These are phyloP conservation scores for Auriculariales sp. DNA, from an alignment of 768 basidiomycete species.

Conservation along the genomic window DNA sequence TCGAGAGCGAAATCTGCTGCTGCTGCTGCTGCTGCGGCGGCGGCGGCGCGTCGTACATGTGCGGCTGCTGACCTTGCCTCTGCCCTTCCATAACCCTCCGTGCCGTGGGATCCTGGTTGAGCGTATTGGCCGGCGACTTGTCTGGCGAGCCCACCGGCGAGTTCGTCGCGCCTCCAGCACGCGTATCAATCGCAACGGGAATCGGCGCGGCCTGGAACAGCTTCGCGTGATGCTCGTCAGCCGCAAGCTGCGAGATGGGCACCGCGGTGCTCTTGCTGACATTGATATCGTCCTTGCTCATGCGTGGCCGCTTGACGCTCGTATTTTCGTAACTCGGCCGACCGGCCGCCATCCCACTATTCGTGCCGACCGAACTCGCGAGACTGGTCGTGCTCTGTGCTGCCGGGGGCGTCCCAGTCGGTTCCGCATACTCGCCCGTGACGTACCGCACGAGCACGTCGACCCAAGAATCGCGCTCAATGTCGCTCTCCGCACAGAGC, in stretches of 20 bases:
- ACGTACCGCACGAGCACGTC: constrained; percentile 84
- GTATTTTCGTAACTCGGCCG: neutral
- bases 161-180: neutral
- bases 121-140: neutral
- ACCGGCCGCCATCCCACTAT: too few relatives aligned
- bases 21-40: too few relatives aligned
- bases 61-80: neutral
- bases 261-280: constrained; percentile 34
- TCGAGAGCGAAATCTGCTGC: constrained; percentile 36
- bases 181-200: constrained; percentile 5
- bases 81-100: neutral
- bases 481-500: constrained; percentile 90
- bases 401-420: neutral
- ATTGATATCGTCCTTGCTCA: constrained; percentile 50
- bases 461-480: constrained; percentile 89
- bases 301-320: constrained; percentile 7
- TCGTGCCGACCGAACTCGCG: constrained; percentile 24
- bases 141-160: neutral
- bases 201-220: constrained; percentile 34
- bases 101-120: neutral
- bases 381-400: constrained; percentile 29
- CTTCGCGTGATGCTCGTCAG: constrained; percentile 42
- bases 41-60: too few relatives aligned
- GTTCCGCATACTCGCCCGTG: constrained; percentile 60
- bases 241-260: constrained; percentile 41